Evolutionary conservation across 1,139 yeast species (phyloP).

Genomic region (Nakaseomyces glabratus): DNA sequence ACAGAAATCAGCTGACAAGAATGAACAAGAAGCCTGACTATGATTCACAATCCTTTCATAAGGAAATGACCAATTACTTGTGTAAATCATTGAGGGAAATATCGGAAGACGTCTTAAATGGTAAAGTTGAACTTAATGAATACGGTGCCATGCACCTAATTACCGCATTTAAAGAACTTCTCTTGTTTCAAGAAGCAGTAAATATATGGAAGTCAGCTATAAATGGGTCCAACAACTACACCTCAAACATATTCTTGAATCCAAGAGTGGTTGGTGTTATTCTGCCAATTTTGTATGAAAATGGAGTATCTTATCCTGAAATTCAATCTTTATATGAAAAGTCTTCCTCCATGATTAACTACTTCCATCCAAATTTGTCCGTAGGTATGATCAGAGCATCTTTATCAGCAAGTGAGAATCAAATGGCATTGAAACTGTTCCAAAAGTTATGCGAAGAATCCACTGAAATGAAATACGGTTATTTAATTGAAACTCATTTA

Average conservation of each 20-base stretch:
- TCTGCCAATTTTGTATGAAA: conserved; percentile 57
- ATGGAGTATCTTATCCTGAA: conserved; percentile 56
- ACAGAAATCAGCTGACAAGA: conserved; percentile 41
- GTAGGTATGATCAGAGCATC: conserved; percentile 58
- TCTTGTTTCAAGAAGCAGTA: conserved; percentile 44
- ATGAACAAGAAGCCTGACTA: conserved; percentile 46
- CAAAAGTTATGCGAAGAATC: conserved; percentile 37
- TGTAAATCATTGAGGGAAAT: conserved; percentile 42
- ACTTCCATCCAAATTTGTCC: conserved; percentile 42
- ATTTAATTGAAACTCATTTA: conserved; percentile 59
- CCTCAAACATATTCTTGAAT: conserved; percentile 33
- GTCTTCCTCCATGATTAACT: conserved; percentile 33
- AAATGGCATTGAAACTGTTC: conserved; percentile 44
- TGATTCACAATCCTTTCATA: conserved; percentile 44
- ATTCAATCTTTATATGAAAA: conserved; percentile 40
- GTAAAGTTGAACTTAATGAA: conserved; percentile 36
- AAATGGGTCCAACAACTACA: conserved; percentile 27
- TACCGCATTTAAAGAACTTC: conserved; percentile 49
- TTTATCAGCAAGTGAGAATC: conserved; percentile 41
- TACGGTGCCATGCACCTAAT: conserved; percentile 50
- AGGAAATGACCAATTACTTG: conserved; percentile 39
- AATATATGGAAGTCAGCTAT: conserved; percentile 44
- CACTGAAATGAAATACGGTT: conserved; percentile 34
- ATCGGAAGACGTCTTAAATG: conserved; percentile 39
- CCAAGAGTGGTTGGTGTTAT: conserved; percentile 63